Evolutionary conservation across 495 filamentous ascomycete genomes (phyloP), one percentile per base, ranked within the genome.

Genomic region (Lepidopterella palustris): DNA sequence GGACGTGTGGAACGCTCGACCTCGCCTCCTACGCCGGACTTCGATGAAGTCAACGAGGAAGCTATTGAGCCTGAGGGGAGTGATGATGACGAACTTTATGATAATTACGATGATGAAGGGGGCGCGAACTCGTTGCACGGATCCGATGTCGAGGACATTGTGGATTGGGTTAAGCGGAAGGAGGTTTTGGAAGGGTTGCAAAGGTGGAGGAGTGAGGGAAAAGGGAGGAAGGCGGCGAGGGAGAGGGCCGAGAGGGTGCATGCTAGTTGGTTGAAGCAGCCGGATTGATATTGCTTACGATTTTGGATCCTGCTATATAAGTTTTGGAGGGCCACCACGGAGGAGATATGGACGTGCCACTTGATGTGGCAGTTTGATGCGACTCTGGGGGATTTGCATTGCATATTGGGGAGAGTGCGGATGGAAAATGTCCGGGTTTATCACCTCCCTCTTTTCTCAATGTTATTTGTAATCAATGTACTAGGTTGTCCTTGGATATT

Each of bases 191-290:
- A 49, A 21, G n/a, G 15, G n/a, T 21, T 57, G 42, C 32, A 57
- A 28, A 18, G 55, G 35, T 20, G 55, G 40, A 1, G 15, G 55
- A 57, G 55, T 24, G 55, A 57, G 39, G 55, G 55, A 26, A 29
- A 39, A 15, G 55, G 55, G n/a, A n/a, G 55, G 40, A 18, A 40
- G 39, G 2, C n/a, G 32, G 55, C 55, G 55, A 45, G 55, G 8
- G 55, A 57, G 39, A 18, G 55, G 10, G 55, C 55, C 5, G 35
- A 45, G 55, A 47, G 35, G 39, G 35, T 24, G 24, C 3, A 21
- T 29, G 15, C 26, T 20, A 53, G 21, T 15, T 28, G 2, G 24
- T 53, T 53, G 24, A 35, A 25, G 50, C 21, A 11, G 50, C 31
- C 31, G 31, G 31, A 35, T 35, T 35, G n/a, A n/a, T n/a, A n/a